Base-by-base conservation (phyloP, 139 green algal genomes). In the Picochlorum sp. region DNA sequence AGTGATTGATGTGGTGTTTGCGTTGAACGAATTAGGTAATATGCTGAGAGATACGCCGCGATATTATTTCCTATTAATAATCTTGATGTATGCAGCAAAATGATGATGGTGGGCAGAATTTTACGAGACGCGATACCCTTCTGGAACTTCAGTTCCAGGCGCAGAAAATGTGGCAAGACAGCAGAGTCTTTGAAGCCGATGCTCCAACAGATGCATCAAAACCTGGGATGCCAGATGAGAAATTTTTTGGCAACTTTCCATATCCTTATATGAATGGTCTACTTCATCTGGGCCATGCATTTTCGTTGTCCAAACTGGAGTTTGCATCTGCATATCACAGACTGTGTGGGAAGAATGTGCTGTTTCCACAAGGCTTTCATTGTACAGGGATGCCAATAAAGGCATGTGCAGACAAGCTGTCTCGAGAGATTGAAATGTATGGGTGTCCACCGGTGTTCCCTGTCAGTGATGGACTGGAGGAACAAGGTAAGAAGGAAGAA, bases 361-460 rank as follows among this genome's bases (percentile, higher is more conserved):
- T 99, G 4, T 98, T 98, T 57, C 85, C 89, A 14, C 92, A 97
- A 67, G 93, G 72, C 4, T 98, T 98, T 67, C 93, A 99, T 74
- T 96, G 88, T 80, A 99, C 93, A 3, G 93, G 93, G 70, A 99
- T 99, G 93, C 93, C 93, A 40, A 99, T 99, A 82, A 98, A 99
- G 84, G 85, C 87, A 0, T 94, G 84, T 67, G 86, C 88, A 16
- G 88, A 94, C 70, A 91, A 94, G 75, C 80, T 99, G 55, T 67
- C 80, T n/a, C 63, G 77, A 2, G 93, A 99, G 68, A 74, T 97
- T 13, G 39, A 32, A 8, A 68, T 64, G 31, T 97, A 91, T 55
- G 93, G 93, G 62, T 78, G 65, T 65, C 91, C 92, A 1, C 91
- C 93, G 5, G 35, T 76, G 35, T 95, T 94, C 63, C 85, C 87